Conservation (phyloP, 495 filamentous ascomycete genomes). For the Pyronema domesticum region DNA sequence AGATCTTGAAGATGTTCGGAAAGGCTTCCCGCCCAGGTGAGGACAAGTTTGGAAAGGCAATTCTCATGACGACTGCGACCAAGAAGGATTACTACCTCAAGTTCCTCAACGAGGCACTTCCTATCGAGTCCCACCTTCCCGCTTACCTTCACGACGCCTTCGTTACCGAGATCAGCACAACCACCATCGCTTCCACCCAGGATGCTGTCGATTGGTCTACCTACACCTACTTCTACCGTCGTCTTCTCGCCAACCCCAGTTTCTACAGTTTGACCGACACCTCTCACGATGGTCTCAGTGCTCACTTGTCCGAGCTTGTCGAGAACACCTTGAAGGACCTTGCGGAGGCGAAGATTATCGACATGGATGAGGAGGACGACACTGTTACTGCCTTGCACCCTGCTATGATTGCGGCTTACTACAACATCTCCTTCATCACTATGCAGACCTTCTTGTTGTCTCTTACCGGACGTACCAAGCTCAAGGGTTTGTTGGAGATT, state of each 20-base stretch:
- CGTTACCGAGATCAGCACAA: constrained; percentile 87
- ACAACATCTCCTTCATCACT: constrained; percentile 97
- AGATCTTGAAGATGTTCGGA: constrained; percentile 99
- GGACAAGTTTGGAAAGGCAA: constrained; percentile 70
- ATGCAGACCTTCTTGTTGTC: constrained; percentile 99
- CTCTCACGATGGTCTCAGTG: constrained; percentile 80
- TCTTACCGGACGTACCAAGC: constrained; percentile 66
- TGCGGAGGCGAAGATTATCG: constrained; percentile 84
- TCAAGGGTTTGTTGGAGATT: constrained; percentile 93
- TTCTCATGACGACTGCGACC: constrained; percentile 84
- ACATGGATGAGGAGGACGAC: constrained; percentile 92
- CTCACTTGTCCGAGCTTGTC: constrained; percentile 87
- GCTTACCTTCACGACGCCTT: constrained; percentile 87
- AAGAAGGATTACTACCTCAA: constrained; percentile 98
- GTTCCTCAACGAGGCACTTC: constrained; percentile 90
- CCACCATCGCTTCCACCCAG: constrained; percentile 82
- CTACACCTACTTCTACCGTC: constrained; percentile 96
- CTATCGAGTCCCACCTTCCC: constrained; percentile 87
- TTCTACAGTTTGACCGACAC: constrained; percentile 85
- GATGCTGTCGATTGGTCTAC: constrained; percentile 98
- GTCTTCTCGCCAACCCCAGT: constrained; percentile 89
- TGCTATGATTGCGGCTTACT: constrained; percentile 95
- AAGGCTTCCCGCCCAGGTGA: constrained; percentile 62
- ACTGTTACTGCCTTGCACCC: constrained; percentile 77
- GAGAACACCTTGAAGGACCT: constrained; percentile 86